These are phyloP conservation scores for Cryphonectria japonica DNA, from an alignment of 2,329 filamentous ascomycete species.

Conservation along the genomic window DNA sequence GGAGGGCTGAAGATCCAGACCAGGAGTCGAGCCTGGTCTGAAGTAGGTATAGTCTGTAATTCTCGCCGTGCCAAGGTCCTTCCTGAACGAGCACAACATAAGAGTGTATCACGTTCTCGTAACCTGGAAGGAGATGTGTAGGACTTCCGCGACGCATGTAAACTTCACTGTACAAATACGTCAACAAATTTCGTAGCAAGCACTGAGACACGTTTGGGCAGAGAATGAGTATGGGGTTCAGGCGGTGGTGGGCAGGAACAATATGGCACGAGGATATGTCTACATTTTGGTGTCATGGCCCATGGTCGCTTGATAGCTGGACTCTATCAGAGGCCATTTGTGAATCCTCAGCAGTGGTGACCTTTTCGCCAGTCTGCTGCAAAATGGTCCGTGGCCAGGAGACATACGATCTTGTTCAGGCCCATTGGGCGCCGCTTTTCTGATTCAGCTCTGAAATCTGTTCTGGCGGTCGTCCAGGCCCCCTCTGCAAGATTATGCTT, in stretches of 20 bases:
- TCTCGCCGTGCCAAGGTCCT: background rate
- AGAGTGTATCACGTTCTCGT: background rate
- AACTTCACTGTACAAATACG: background rate
- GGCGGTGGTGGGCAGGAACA: background rate
- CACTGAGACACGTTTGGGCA: background rate
- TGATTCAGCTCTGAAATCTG: background rate
- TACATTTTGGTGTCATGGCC: background rate
- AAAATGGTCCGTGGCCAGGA: background rate
- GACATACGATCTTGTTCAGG: background rate
- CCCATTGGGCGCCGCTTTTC: background rate
- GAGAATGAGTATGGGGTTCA: background rate
- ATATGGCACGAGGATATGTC: background rate
- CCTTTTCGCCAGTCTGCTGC: background rate
- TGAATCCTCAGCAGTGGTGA: background rate
- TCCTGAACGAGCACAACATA: background rate
- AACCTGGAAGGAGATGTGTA: background rate
- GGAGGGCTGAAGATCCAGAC: slow-evolving; percentile 1
- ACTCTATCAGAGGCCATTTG: background rate
- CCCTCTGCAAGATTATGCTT: background rate
- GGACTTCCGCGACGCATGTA: background rate
- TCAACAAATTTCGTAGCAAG: background rate
- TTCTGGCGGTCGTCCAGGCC: background rate
- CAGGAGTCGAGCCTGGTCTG: slow-evolving; percentile 9
- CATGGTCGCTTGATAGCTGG: background rate
- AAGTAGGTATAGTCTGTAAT: background rate